Base-by-base conservation (phyloP, 2,329 filamentous ascomycete genomes). In the Xylaria sp. region DNA sequence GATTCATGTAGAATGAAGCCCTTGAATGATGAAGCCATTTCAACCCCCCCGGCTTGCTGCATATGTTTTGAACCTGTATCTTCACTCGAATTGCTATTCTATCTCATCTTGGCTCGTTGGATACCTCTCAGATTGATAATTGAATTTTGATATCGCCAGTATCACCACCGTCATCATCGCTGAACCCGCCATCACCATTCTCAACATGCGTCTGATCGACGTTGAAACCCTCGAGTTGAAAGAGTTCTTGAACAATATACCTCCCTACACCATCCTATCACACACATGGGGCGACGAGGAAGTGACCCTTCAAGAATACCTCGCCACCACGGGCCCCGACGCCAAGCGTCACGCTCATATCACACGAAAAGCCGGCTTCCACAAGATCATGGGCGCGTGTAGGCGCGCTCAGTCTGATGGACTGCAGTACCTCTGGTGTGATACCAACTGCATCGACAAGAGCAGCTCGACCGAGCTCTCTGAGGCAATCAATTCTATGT, bases 141-240 rank as follows among this genome's bases (percentile, higher is more conserved):
- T 15, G 9, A 53, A 6, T 53, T 6, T n/a, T 7, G 13, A n/a
- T 54, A 33, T 54, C 20, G n/a, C 40, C 26, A 46, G 36, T 9
- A 54, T 59, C 57, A 36, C 26, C 57, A 49, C 23, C 5, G 15
- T 57, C 20, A 4, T 38, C 33, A 9, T 10, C 15, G 13, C 20
- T 36, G 23, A n/a, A n/a, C n/a, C n/a, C n/a, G n/a, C n/a, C n/a
- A n/a, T n/a, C n/a, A n/a, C n/a, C n/a, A n/a, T n/a, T n/a, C n/a
- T n/a, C n/a, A n/a, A n/a, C n/a, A n/a, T 82, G 80, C 77, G 79
- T 46, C 77, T 82, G 28, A 77, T 82, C 56, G 75, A 82, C 65
- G 74, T 78, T 15, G 70, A 74, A 6, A 82, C 77, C 23, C 72
- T 77, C 48, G 67, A 79, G 61, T 71, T 82, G 28, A 68, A 76